Evolutionary conservation across 2,329 filamentous ascomycete genomes (phyloP).

Genomic region (Biscogniauxia sp.): DNA sequence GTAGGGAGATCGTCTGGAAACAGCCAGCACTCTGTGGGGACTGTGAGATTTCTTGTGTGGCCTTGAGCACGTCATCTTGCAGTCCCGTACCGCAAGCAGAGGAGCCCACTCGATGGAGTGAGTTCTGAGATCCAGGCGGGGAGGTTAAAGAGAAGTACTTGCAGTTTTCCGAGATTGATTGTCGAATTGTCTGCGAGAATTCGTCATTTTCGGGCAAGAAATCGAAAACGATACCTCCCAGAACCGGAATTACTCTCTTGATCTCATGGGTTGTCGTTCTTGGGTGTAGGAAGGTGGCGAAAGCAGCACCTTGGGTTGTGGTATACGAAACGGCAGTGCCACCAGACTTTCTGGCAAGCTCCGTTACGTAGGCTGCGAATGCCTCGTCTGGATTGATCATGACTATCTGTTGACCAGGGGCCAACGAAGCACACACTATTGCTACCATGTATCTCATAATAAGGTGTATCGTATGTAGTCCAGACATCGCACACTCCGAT

Average conservation of each 20-base stretch:
- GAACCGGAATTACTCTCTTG: conserved; percentile 25
- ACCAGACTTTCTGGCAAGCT: conserved; percentile 15
- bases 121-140: conserved; percentile 7
- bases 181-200: conserved; percentile 27
- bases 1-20: conserved; percentile 20
- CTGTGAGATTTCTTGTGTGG: conserved; percentile 1
- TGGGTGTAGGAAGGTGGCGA: conserved; percentile 26
- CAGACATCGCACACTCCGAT: conserved; percentile 7
- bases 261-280: conserved; percentile 27
- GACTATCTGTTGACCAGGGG: conserved; percentile 21
- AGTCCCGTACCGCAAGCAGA: conserved; percentile 16
- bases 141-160: conserved; percentile 22
- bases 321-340: conserved; percentile 16
- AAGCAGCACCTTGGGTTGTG: conserved; percentile 12
- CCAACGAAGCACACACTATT: conserved; percentile 11
- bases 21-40: not conserved
- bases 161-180: conserved; percentile 26
- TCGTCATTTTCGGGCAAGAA: conserved; percentile 29
- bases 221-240: conserved; percentile 30
- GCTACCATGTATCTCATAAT: conserved; percentile 23
- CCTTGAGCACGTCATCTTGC: conserved; percentile 21
- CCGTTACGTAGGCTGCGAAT: conserved; percentile 27
- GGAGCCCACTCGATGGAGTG: conserved; percentile 13
- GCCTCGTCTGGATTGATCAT: conserved; percentile 35
- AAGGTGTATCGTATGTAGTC: conserved; percentile 22